These are phyloP conservation scores for Spinellus fusiger DNA, from an alignment of 192 early-diverging fungal genomes.

Conservation along the genomic window DNA sequence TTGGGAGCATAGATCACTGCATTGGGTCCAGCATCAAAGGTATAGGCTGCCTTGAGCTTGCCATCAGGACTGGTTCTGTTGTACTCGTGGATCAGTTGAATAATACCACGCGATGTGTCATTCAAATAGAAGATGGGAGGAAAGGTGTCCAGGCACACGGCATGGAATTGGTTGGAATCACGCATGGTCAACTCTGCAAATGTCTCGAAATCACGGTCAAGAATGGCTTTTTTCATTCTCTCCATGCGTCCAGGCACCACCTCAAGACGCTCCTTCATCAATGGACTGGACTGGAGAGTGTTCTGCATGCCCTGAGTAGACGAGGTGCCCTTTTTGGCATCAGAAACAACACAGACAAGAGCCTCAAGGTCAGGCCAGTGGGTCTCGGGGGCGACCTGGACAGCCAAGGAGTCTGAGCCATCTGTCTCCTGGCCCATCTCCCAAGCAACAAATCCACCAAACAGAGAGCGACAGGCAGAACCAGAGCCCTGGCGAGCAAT, in stretches of 20 bases:
- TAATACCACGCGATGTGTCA: constrained; percentile 87
- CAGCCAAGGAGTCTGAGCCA: constrained; percentile 82
- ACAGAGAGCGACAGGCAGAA: constrained; percentile 93
- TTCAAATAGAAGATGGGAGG: constrained; percentile 98
- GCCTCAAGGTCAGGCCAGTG: constrained; percentile 98
- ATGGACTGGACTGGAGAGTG: constrained; percentile 86
- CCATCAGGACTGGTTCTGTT: constrained; percentile 49
- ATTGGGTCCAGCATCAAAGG: constrained; percentile 98
- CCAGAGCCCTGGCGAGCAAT: constrained; percentile 95
- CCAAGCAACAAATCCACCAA: constrained; percentile 99
- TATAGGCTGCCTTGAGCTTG: constrained; percentile 86
- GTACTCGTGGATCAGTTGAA: constrained; percentile 79
- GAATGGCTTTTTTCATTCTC: constrained; percentile 84
- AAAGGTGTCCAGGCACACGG: constrained; percentile 96
- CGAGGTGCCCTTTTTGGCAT: constrained; percentile 84
- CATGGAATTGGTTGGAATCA: constrained; percentile 99
- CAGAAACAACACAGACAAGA: constrained; percentile 89
- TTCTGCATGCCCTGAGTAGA: constrained; percentile 97
- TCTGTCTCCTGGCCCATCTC: constrained; percentile 80
- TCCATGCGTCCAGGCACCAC: constrained; percentile 92
- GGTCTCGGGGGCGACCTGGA: constrained; percentile 80
- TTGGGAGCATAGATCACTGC: constrained; percentile 89
- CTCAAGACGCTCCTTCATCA: constrained; percentile 80
- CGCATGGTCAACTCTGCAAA: constrained; percentile 97
- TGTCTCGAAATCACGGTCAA: constrained; percentile 70